Evolutionary conservation across 345 rosid species (phyloP), one percentile per base, ranked within the genome.

Genomic region (Heritiera littoralis): DNA sequence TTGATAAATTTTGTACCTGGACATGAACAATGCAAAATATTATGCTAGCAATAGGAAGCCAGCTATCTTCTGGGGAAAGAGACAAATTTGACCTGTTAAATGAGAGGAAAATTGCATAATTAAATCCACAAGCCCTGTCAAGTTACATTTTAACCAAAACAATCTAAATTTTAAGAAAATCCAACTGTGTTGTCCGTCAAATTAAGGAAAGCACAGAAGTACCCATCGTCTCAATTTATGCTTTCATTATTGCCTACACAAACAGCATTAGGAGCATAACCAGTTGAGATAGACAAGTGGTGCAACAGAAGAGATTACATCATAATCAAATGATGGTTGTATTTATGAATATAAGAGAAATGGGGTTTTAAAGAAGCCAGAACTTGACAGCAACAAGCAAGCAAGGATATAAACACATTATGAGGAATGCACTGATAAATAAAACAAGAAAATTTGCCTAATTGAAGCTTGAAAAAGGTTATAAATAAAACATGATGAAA

Each of bases 11-110:
- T 78, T 54, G 14, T 87, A 96, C 98, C 99, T 96, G 99, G 76
- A 96, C 89, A 77, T 96, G 99, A 82, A 89, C 72, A 68, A 92
- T 88, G 83, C 99, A 92, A 65, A 94, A 83, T 68, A 94, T 59
- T 40, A 96, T 94, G 88, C 99, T 92, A 66, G 97, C 88, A 84
- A 96, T 83, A 51, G 99, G 98, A 84, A 96, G 84, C 99, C 98
- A 96, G 79, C 93, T 92, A 56, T 96, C 99, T 52, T 92, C 93
- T 3, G 97, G 92, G 17, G 97, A 94, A 23, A 96, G 81, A 1
- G 98, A 91, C 58, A 96, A 86, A 79, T 89, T 94, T 20, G 98
- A 89, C 87, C 98, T 96, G 83, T 81, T 58, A 76, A 78, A 67
- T 67, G 46, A 66, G 41, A 75, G 40, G 4, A 75, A 78, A 78